These are phyloP conservation scores for Ganoderma lingzhi DNA, from an alignment of 1,284 basidiomycete genomes.

Conservation along the genomic window DNA sequence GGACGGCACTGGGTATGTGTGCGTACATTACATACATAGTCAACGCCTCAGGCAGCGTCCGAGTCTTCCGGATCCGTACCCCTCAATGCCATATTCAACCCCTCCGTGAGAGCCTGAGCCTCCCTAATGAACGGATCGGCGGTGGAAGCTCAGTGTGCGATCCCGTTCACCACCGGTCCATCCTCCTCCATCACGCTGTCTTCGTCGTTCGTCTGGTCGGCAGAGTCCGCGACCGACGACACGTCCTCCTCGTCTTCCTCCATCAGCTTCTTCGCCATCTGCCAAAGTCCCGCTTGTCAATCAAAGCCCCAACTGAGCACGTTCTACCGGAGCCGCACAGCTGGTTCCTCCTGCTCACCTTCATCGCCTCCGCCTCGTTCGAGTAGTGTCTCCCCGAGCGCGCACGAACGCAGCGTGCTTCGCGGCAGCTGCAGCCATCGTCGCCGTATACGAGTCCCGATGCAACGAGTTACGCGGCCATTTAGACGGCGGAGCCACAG, in stretches of 20 bases:
- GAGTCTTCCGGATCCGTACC: slow-evolving; percentile 4
- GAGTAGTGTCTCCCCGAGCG: slow-evolving; percentile 89
- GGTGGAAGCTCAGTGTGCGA: slow-evolving; percentile 28
- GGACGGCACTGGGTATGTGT: slow-evolving; percentile 21
- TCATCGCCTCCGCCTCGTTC: slow-evolving; percentile 93
- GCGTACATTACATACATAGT: slow-evolving; percentile 20
- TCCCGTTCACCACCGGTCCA: slow-evolving; percentile 39
- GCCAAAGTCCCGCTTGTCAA: slow-evolving; percentile 25
- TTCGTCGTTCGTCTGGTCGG: slow-evolving; percentile 31
- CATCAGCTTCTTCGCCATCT: slow-evolving; percentile 73
- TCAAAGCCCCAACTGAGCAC: slow-evolving; percentile 9
- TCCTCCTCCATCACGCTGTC: slow-evolving; percentile 39
- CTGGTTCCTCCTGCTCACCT: slow-evolving; percentile 52
- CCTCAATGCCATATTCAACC: slow-evolving; percentile 6
- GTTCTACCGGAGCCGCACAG: slow-evolving; percentile 25
- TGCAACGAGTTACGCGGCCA: neutral
- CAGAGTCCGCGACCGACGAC: slow-evolving; percentile 33
- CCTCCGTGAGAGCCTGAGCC: slow-evolving; percentile 6
- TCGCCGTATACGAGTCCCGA: slow-evolving; percentile 59
- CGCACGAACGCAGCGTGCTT: slow-evolving; percentile 87
- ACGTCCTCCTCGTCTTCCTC: slow-evolving; percentile 69
- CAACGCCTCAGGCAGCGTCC: slow-evolving; percentile 22
- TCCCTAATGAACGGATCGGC: slow-evolving; percentile 9
- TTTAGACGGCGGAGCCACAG: neutral
- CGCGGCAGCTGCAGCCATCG: slow-evolving; percentile 64